Evolutionary conservation across 1,139 yeast genomes (phyloP).

Genomic region (Magnusiomyces magnusii): DNA sequence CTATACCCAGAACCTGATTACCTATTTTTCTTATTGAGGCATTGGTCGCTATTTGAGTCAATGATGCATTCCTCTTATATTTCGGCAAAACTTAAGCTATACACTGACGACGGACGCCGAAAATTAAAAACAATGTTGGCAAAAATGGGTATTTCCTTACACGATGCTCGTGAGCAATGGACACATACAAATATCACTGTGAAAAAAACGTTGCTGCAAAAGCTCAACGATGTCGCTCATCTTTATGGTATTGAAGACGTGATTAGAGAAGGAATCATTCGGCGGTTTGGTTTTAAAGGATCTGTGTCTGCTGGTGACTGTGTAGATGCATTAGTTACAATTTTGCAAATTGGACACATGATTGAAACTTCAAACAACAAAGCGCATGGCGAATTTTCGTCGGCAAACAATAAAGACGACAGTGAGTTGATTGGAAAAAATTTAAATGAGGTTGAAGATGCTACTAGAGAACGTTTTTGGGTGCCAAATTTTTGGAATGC

Average conservation of each 20-base stretch:
- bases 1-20: constrained; percentile 75
- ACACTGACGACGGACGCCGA: constrained; percentile 91
- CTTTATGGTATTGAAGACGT: constrained; percentile 78
- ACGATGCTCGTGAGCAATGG: constrained; percentile 89
- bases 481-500: constrained; percentile 88
- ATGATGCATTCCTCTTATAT: constrained; percentile 86
- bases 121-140: constrained; percentile 87
- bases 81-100: constrained; percentile 74
- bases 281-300: constrained; percentile 83
- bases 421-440: constrained; percentile 10
- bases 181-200: constrained; percentile 76
- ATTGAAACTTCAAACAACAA: constrained; percentile 15
- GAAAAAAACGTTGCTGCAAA: constrained; percentile 62
- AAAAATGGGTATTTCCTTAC: constrained; percentile 88
- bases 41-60: constrained; percentile 89
- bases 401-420: constrained; percentile 14
- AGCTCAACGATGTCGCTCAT: constrained; percentile 63
- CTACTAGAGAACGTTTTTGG: constrained; percentile 62
- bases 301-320: constrained; percentile 88
- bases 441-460: constrained; percentile 22
- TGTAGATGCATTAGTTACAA: constrained; percentile 79
- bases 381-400: constrained; percentile 13
- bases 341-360: constrained; percentile 49
- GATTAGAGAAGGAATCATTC: constrained; percentile 74
- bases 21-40: constrained; percentile 76